A percentile compares a stretch with the other conserved stretches of the same genome.
Conservation (phyloP, 2,329 filamentous ascomycete genomes). For the Ophiosphaerella herpotricha region DNA sequence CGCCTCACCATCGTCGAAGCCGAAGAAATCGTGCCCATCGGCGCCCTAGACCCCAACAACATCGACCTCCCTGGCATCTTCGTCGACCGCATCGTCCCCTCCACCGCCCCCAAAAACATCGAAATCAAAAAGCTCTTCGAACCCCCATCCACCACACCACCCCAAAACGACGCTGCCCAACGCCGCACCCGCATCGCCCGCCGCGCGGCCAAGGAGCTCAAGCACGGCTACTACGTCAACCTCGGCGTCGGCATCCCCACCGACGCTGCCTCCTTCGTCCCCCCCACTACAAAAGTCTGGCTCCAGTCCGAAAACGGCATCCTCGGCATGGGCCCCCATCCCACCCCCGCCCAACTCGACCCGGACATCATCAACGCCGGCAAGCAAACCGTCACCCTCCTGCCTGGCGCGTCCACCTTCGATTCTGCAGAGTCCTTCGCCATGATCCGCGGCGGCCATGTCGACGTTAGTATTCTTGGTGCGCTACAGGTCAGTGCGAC, state of each 20-base stretch:
- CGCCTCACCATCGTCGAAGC: slow-evolving; percentile 91
- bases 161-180: slow-evolving; percentile 10
- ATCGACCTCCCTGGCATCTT: slow-evolving; percentile 91
- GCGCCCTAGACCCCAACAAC: slow-evolving; percentile 79
- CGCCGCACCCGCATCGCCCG: slow-evolving; percentile 77
- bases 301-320: slow-evolving; percentile 62
- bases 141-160: slow-evolving; percentile 18
- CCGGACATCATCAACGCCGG: slow-evolving; percentile 90
- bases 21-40: slow-evolving; percentile 89
- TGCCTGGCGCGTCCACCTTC: slow-evolving; percentile 78
- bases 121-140: slow-evolving; percentile 56
- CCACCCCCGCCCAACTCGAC: slow-evolving; percentile 71
- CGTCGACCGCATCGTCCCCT: slow-evolving; percentile 85
- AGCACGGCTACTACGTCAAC: slow-evolving; percentile 94
- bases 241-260: slow-evolving; percentile 93
- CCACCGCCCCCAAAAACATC: slow-evolving; percentile 76
- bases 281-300: slow-evolving; percentile 58
- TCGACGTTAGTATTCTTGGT: slow-evolving; percentile 86
- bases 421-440: slow-evolving; percentile 88
- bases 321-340: slow-evolving; percentile 52
- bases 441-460: slow-evolving; percentile 86
- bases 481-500: slow-evolving; percentile 84
- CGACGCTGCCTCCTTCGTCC: slow-evolving; percentile 80
- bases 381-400: slow-evolving; percentile 88
- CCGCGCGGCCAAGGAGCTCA: slow-evolving; percentile 86